Evolutionary conservation across 202 grass and related monocot genomes (phyloP), one percentile per base, ranked within the genome.

Genomic region (Panicum hallii): DNA sequence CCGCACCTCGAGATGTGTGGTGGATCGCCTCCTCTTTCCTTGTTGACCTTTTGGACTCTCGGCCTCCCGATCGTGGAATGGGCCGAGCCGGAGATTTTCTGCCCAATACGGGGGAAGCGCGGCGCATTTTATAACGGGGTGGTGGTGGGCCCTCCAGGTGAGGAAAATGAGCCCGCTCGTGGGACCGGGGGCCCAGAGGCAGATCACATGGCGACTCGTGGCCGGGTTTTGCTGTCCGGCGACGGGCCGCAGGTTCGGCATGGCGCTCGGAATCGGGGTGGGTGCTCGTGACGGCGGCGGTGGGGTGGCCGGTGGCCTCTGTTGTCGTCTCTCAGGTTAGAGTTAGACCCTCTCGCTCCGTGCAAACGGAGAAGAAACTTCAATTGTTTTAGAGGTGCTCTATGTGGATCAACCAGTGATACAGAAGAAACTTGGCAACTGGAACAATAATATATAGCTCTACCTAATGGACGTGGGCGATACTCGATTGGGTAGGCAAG

Each of bases 1-100:
- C 5, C n/a, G 23, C 8, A n/a, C 68, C 68, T 71, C 68, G 68
- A 71, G 68, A 71, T 71, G 68, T 5, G 28, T 30, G 47, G 32
- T 52, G 47, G 70, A 52, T 73, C 70, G 8, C 28, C 70, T 34
- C 6, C 47, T 3, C 20, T 9, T 6, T 41, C 20, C 19, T 6
- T 41, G 10, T 4, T 26, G 4, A 16, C 28, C 8, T 20, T 19
- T 53, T 55, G 30, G 47, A 54, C 23, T 54, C 38, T 53, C 30
- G 71, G 9, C 28, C 48, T 74, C 30, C 55, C 49, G 71, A 13
- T 10, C 10, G 2, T 38, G 47, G 8, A 74, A 54, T 55, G 71
- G 71, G 49, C 71, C 71, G 38, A 54, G 9, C 23, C 15, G 0
- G 0, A 72, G 22, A 32, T 72, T 38, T 22, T 15, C n/a, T 34